Percentiles rank a stretch among this genome's conserved stretches.
Conservation (phyloP, 306 rosid species). For the Delonix regia region DNA sequence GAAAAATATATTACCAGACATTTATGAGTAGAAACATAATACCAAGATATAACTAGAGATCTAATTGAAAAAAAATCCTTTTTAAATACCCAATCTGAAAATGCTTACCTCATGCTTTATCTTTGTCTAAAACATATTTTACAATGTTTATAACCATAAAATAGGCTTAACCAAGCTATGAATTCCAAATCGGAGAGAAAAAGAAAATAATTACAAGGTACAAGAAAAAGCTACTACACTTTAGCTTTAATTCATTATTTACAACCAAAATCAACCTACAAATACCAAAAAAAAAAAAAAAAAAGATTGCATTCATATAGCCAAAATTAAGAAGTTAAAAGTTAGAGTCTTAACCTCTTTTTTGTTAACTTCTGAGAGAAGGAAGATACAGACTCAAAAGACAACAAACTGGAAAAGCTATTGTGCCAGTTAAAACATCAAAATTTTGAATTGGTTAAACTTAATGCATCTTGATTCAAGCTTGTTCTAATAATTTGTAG, state of each 20-base stretch:
- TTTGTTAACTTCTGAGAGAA: slow-evolving; percentile 47
- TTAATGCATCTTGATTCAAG: neutral
- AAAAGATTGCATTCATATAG: slow-evolving; percentile 17
- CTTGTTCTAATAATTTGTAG: neutral
- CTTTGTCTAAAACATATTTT: neutral
- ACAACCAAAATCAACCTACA: slow-evolving; percentile 91
- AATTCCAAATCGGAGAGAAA: neutral
- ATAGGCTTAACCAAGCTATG: slow-evolving; percentile 11
- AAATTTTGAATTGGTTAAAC: slow-evolving; percentile 4
- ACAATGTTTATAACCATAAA: slow-evolving; percentile 14
- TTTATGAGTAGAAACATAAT: neutral
- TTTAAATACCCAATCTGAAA: neutral
- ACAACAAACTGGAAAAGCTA: neutral
- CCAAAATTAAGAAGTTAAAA: slow-evolving; percentile 28
- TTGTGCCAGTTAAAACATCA: neutral
- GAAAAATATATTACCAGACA: neutral
- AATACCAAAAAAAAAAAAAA: slow-evolving; percentile 27
- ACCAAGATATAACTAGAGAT: neutral
- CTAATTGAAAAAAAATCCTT: slow-evolving; percentile 12
- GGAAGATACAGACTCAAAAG: neutral
- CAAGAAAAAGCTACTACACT: neutral
- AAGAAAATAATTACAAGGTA: slow-evolving; percentile 5
- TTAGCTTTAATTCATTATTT: slow-evolving; percentile 18
- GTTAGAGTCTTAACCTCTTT: slow-evolving; percentile 61
- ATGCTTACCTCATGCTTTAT: slow-evolving; percentile 10